These are phyloP conservation scores for Termitomyces heimii DNA, from an alignment of 768 basidiomycete species.

Conservation along the genomic window DNA sequence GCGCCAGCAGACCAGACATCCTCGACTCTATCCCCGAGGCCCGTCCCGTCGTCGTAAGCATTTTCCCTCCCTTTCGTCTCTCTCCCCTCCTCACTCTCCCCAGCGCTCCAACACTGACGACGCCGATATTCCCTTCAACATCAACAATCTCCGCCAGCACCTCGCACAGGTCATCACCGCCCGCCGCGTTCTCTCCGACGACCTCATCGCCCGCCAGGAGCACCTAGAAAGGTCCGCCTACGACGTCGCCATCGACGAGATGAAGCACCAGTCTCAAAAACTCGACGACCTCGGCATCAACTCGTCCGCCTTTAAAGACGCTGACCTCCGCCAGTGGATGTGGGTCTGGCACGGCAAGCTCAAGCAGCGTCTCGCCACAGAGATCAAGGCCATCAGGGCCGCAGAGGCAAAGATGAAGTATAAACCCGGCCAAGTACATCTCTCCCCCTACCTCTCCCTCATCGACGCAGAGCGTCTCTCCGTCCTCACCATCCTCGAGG, in stretches of 20 bases:
- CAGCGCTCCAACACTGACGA: no score
- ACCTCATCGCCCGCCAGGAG: conserved; percentile 70
- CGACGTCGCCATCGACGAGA: conserved; percentile 70
- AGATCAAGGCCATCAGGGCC: conserved; percentile 40
- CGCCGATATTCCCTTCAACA: conserved; percentile 60
- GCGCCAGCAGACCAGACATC: conserved; percentile 31
- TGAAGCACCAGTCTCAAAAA: conserved; percentile 54
- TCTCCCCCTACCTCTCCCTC: conserved; percentile 72
- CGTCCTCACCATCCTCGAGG: conserved; percentile 82
- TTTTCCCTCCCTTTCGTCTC: no score
- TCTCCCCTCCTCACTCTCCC: no score
- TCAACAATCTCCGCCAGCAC: conserved; percentile 64
- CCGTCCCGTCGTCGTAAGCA: conserved; percentile 44
- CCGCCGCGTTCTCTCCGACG: conserved; percentile 57
- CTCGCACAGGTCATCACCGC: conserved; percentile 59
- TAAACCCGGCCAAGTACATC: not conserved
- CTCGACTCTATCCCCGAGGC: conserved; percentile 54
- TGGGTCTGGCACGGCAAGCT: conserved; percentile 78
- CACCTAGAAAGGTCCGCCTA: conserved; percentile 83
- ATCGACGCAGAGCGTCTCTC: conserved; percentile 77
- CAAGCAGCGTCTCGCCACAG: conserved; percentile 39
- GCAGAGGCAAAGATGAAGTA: conserved; percentile 20
- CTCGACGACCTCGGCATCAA: conserved; percentile 46
- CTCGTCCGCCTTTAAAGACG: conserved; percentile 36
- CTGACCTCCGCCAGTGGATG: conserved; percentile 72